phyloP scores from a whole-genome alignment of 176 grass and related monocot species.

The Lolium multiflorum region DNA sequence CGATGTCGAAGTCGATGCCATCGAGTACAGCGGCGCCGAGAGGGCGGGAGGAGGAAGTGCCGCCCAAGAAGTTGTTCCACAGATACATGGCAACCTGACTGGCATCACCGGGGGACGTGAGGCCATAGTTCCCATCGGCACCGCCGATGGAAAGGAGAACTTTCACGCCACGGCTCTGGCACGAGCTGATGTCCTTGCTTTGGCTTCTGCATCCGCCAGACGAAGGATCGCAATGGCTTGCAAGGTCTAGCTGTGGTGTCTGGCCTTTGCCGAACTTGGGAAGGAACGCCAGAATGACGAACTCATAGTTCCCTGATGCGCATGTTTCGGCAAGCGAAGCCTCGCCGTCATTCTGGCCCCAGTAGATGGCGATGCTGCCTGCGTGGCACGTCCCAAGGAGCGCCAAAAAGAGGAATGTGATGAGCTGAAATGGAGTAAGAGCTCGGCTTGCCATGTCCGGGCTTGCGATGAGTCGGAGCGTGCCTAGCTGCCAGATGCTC shows the following conservation, averaged over 20 bases:
- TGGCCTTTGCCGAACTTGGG: conserved; percentile 70
- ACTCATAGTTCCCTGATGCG: conserved; percentile 57
- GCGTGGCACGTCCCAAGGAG: conserved; percentile 45
- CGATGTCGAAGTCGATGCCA: conserved; percentile 85
- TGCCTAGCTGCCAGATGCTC: not conserved
- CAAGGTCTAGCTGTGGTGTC: conserved; percentile 58
- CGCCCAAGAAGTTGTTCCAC: conserved; percentile 74
- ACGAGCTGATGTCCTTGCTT: conserved; percentile 58
- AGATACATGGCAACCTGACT: conserved; percentile 57
- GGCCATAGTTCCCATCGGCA: conserved; percentile 53
- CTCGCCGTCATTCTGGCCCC: conserved; percentile 68
- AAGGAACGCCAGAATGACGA: conserved; percentile 67
- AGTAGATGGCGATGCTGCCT: conserved; percentile 65
- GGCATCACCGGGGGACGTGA: conserved; percentile 54
- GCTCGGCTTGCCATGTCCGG: conserved; percentile 35
- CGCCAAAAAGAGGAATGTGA: not conserved
- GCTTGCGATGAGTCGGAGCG: not conserved
- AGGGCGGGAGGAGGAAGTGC: conserved; percentile 53
- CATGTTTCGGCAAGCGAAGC: conserved; percentile 53
- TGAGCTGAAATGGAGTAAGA: conserved; percentile 21
- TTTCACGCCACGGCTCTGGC: conserved; percentile 63
- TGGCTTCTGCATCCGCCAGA: conserved; percentile 52
- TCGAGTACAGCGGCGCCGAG: conserved; percentile 66
- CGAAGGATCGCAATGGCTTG: conserved; percentile 67
- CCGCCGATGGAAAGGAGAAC: conserved; percentile 80